Evolutionary conservation across 2,329 filamentous ascomycete species (phyloP), one percentile per base, ranked within the genome.

Genomic region (Pseudogymnoascus sp.): DNA sequence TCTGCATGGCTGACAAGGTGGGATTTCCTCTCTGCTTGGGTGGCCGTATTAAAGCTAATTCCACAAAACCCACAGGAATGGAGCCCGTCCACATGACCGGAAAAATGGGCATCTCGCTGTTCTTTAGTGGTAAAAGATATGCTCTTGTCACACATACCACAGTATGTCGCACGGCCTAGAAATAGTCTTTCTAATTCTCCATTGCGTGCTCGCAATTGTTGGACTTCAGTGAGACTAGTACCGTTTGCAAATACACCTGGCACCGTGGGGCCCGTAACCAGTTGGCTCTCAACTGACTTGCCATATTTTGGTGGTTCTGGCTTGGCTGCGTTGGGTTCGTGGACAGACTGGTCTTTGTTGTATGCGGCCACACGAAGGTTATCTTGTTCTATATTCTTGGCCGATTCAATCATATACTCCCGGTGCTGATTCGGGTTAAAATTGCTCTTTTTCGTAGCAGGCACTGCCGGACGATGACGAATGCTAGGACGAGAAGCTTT

Each of bases 1-100:
- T 52, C 45, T 30, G 45, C 45, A 52, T 52, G 45, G n/a, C 45
- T 30, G n/a, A 26, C 45, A 30, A 52, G 45, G 4, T 52, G 45
- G 13, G 45, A 3, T 23, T 52, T 30, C 30, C 45, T 52, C 26
- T 30, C n/a, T 30, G 45, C n/a, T 18, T 19, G 23, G 13, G n/a
- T 30, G n/a, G n/a, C 26, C 5, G 45, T 10, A 52, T 52, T 52
- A 9, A 52, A 52, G 45, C 45, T 30, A 30, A 52, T 30, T 52
- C 45, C 45, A 30, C 45, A 52, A 19, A 52, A 52, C 1, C 45
- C 45, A 52, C 45, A 52, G 7, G 45, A 52, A 30, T 52, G 45
- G 23, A 52, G 15, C 19, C 45, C 45, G 26, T 52, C 45, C 23
- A 52, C 3, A 30, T 52, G 45, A 7, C 45, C 45, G 30, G 45